Conservation (phyloP, 768 basidiomycete genomes). For the Tricholoma flavovirens region DNA sequence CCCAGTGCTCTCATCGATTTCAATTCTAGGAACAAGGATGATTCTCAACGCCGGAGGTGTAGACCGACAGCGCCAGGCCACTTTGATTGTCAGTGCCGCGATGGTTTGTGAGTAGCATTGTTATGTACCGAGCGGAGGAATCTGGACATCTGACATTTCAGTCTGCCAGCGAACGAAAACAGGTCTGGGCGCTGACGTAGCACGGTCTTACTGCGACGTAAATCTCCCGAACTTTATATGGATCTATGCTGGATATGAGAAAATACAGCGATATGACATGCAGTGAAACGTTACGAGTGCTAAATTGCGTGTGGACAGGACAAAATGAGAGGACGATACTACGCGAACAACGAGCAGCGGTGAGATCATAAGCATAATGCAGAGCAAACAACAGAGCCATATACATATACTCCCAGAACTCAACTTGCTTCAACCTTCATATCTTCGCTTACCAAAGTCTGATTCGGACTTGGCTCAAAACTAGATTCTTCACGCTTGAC, state of each 20-base stretch:
- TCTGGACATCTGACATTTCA: not conserved
- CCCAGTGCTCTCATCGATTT: not conserved
- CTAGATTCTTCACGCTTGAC: slow-evolving; percentile 1
- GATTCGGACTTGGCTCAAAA: not conserved
- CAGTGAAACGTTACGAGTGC: not conserved
- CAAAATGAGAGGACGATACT: not conserved
- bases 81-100: not conserved
- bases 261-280: not conserved
- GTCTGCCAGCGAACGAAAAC: too few species aligned
- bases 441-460: not conserved
- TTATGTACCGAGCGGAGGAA: not conserved
- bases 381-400: not conserved
- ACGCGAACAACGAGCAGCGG: not conserved
- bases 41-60: not conserved
- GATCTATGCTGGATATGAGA: not conserved
- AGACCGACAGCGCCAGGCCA: not conserved
- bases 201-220: not conserved
- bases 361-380: not conserved
- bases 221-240: not conserved
- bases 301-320: not conserved
- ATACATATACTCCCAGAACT: not conserved
- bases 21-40: not conserved
- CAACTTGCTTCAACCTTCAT: not conserved
- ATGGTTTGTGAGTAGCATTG: not conserved
- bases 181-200: too few species aligned